Evolutionary conservation across 1,284 basidiomycete genomes (phyloP), one percentile per base, ranked within the genome.

Genomic region (Ganoderma multipileum): DNA sequence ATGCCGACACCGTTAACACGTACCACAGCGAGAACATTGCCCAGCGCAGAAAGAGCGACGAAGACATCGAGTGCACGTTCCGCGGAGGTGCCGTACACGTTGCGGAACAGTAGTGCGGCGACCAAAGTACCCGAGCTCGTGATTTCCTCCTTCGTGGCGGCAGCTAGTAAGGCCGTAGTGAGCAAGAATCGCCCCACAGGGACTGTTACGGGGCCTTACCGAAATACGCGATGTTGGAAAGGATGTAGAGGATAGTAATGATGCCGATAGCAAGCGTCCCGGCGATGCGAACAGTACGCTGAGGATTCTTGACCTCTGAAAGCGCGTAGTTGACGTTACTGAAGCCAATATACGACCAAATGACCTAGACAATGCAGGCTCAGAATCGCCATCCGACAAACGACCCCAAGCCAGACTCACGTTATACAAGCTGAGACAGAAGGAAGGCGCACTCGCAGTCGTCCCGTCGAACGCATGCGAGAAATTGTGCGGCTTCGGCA

Each of bases 181-280:
- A 58, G 55, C 11, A 23, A 23, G 9, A 1, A 9, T 38, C 6
- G n/a, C 20, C 30, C 8, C 18, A 23, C 3, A 2, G 11, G 20
- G 11, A 38, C 20, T 33, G 18, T 2, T 28, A 58, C 55, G 9
- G 3, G 11, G n/a, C 5, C 55, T 58, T 23, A 58, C 55, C 55
- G 73, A 91, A 91, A 76, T 91, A 92, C 2, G 89, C 87, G 18
- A 91, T 74, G 71, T 92, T 92, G 58, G 90, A 85, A 16, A 85
- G 81, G 23, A 92, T 66, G 72, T 92, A 93, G 1, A 88, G 81
- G 0, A 83, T 73, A 0, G 86, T 82, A 7, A 90, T 86, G 39
- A 82, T 80, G 9, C 81, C 70, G 79, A 91, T 84, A 0, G 88
- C 90, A 16, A 91, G 76, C 0, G 91, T 89, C 2, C 86, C 90